phyloP scores from a whole-genome alignment of 768 basidiomycete genomes.

The Hortiboletus campestris region DNA sequence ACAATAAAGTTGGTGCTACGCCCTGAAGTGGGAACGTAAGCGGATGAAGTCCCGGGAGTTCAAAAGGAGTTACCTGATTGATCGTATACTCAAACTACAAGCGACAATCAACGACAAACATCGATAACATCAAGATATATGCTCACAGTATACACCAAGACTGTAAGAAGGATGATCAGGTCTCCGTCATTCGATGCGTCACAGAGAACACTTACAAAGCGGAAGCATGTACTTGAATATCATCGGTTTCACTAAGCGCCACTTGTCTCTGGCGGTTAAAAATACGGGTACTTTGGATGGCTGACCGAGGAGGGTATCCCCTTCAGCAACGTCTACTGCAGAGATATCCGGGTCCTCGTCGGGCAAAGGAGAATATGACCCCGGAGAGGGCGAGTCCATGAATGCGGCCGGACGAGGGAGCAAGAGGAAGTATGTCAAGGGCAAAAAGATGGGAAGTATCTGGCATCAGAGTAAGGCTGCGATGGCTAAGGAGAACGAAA shows the following conservation, averaged over 20 bases:
- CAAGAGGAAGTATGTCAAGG: constrained; percentile 71
- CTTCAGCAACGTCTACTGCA: constrained; percentile 25
- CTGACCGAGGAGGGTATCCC: constrained; percentile 25
- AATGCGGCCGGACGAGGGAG: constrained; percentile 64
- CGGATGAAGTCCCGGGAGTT: neutral
- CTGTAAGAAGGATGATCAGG: constrained; percentile 30
- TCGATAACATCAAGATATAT: neutral
- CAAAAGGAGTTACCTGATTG: constrained; percentile 58
- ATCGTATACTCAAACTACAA: constrained; percentile 88
- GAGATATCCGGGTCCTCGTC: constrained; percentile 28
- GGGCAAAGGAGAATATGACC: constrained; percentile 39
- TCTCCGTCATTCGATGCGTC: neutral
- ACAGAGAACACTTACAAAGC: constrained; percentile 57
- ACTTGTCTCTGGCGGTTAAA: constrained; percentile 73
- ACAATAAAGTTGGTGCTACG: constrained; percentile 85
- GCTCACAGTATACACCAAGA: constrained; percentile 63
- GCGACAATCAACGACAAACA: neutral
- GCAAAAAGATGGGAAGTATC: constrained; percentile 82
- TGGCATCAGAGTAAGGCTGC: constrained; percentile 28
- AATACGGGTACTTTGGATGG: constrained; percentile 46
- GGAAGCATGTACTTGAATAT: constrained; percentile 89
- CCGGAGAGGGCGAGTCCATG: constrained; percentile 37
- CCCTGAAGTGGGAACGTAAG: constrained; percentile 46
- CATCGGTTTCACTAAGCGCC: constrained; percentile 76
- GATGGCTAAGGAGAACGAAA: neutral